phyloP scores from a whole-genome alignment of 352 stramenopile species.

The Globisporangium recalcitrans region DNA sequence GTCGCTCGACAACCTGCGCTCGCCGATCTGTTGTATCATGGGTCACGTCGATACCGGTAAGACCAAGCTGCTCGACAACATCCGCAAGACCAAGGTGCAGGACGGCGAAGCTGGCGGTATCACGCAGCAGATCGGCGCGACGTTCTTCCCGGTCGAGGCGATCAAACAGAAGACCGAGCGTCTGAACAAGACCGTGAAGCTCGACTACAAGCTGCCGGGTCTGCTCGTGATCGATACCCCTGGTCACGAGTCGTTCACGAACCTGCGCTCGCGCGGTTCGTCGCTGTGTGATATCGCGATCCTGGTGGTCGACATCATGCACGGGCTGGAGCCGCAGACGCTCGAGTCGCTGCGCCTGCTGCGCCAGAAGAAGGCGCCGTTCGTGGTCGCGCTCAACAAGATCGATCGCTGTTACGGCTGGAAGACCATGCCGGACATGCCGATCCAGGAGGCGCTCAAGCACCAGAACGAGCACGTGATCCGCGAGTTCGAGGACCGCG shows the following conservation, averaged over 20 bases:
- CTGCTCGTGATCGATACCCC: constrained; percentile 99
- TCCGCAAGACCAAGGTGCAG: constrained; percentile 98
- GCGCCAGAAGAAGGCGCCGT: constrained; percentile 92
- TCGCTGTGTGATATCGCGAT: constrained; percentile 99
- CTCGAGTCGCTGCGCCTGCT: constrained; percentile 98
- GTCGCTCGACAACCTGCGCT: constrained; percentile 93
- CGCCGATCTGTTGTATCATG: constrained; percentile 99
- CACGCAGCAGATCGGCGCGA: constrained; percentile 97
- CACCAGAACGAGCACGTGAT: constrained; percentile 91
- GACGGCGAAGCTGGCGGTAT: constrained; percentile 93
- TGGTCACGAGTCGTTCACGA: constrained; percentile 99
- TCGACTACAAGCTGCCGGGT: constrained; percentile 89
- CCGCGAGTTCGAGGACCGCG: constrained; percentile 94
- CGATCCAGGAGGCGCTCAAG: constrained; percentile 90
- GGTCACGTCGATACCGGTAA: constrained; percentile 98
- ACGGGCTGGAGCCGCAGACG: constrained; percentile 98
- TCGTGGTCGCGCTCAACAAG: constrained; percentile 99
- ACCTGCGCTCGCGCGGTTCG: constrained; percentile 94
- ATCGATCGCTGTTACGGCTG: constrained; percentile 98
- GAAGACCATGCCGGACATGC: constrained; percentile 94
- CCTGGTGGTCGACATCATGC: constrained; percentile 99
- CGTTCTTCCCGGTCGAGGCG: constrained; percentile 92
- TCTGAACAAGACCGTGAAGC: constrained; percentile 64
- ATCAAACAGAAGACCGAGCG: constrained; percentile 87
- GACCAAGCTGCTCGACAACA: constrained; percentile 99